Evolutionary conservation across 2,329 filamentous ascomycete species (phyloP).

Genomic region (Orbilia ellipsospora): DNA sequence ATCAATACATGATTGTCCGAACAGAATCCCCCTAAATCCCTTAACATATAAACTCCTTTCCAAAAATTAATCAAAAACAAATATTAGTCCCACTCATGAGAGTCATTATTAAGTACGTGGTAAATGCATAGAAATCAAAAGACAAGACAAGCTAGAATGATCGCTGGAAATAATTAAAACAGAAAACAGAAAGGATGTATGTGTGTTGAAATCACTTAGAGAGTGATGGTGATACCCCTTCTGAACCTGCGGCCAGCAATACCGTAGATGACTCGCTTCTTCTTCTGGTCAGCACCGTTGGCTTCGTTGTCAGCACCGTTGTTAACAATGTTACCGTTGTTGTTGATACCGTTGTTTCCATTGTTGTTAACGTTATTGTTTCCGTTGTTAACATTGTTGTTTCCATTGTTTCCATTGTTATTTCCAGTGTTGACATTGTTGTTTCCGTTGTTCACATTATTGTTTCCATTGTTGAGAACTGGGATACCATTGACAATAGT

Average conservation of each 20-base stretch:
- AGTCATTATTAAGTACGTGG: neutral
- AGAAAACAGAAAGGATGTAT: conserved; percentile 3
- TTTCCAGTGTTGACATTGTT: neutral
- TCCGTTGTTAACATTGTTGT: neutral
- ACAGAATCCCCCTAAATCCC: neutral
- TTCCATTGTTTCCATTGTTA: too few relatives aligned
- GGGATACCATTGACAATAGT: conserved; percentile 71
- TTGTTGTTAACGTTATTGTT: conserved; percentile 1
- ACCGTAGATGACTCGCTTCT: neutral
- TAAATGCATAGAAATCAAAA: conserved; percentile 4
- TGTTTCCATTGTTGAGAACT: conserved; percentile 64
- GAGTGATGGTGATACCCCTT: conserved; percentile 8
- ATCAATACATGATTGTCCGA: conserved; percentile 5
- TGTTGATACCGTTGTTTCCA: neutral
- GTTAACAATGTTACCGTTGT: neutral
- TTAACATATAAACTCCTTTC: neutral
- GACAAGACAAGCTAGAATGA: neutral
- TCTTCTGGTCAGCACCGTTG: too few relatives aligned
- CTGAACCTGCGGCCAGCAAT: conserved; percentile 26
- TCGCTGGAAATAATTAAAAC: conserved; percentile 6
- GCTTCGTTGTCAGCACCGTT: too few relatives aligned
- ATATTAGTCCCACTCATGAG: conserved; percentile 10
- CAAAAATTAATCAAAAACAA: conserved; percentile 5
- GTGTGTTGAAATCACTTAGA: neutral
- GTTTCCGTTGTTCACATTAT: neutral